Base-by-base conservation (phyloP, 2,329 filamentous ascomycete genomes). In the Plectosphaerella sp. region DNA sequence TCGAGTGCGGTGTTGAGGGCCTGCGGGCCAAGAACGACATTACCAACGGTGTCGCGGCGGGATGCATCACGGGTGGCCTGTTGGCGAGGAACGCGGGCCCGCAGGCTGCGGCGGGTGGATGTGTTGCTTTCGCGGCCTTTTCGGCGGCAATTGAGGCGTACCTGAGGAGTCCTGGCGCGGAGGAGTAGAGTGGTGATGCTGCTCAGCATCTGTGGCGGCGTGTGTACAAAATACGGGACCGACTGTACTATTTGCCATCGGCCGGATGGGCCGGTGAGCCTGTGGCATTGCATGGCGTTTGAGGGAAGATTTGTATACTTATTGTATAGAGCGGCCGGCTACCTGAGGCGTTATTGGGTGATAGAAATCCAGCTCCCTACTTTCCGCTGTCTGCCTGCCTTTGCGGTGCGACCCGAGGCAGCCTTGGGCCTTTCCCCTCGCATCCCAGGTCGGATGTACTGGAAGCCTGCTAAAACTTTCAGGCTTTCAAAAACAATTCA, bases 1-100 rank as follows among this genome's bases (percentile, higher is more conserved):
- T 94, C 50, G 94, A 99, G 73, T 99, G 94, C 75, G 91, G 89
- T 58, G 91, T 99, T 64, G 94, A 99, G 71, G 92, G 92, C 0
- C 80, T 89, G 62, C 82, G 94, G 28, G 94, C 92, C 20, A 97
- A 96, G 77, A 97, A 97, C 72, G 94, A 97, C 69, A 71, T 97
- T 28, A 83, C 77, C 57, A 99, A 99, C 74, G 91, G 91, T 51
- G 85, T 94, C 5, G 83, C 86, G 5, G 91, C 92, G 1, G 94
- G 94, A 0, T 97, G 93, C 66, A 75, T 97, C 51, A 97, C 94
- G 10, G 94, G 94, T 15, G 94, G 90, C 16, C 88, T 94, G 51
- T 72, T 99, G 57, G 93, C 91, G 47, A 84, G 88, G 57, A 89
- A 88, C 61, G 93, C 89, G 1, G 94, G 94, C 0, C 94, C 94